These are phyloP conservation scores for Scutellaria barbata DNA, from an alignment of 257 asterid species.

Conservation along the genomic window DNA sequence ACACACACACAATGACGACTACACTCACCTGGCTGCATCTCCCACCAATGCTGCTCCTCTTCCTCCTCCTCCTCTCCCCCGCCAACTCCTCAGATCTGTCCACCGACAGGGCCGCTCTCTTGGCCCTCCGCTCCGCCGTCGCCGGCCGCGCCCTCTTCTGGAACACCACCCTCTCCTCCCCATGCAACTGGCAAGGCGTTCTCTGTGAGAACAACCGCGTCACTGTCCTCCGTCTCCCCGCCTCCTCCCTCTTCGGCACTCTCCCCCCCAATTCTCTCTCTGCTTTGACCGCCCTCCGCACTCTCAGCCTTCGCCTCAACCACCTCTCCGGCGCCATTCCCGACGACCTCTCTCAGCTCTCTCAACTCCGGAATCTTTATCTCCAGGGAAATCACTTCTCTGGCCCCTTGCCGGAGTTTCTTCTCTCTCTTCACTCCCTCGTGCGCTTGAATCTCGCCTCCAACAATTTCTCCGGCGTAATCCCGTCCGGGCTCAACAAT, in stretches of 20 bases:
- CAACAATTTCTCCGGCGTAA: conserved; percentile 67
- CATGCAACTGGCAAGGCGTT: conserved; percentile 79
- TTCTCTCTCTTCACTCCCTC: conserved; percentile 46
- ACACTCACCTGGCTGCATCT: conserved; percentile 9
- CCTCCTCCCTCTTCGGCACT: conserved; percentile 59
- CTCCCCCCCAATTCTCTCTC: conserved; percentile 58
- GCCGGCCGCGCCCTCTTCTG: conserved; percentile 73
- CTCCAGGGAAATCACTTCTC: conserved; percentile 73
- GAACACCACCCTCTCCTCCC: conserved; percentile 56
- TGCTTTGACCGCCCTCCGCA: conserved; percentile 56
- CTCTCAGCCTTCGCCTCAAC: conserved; percentile 80
- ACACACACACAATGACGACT: conserved; percentile 29
- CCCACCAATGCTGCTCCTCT: conserved; percentile 38
- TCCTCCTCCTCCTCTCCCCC: conserved; percentile 38
- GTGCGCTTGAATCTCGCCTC: conserved; percentile 64
- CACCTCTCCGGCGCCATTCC: conserved; percentile 70
- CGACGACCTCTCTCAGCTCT: conserved; percentile 48
- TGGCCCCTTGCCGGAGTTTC: conserved; percentile 45
- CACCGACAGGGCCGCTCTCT: conserved; percentile 64
- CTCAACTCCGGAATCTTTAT: conserved; percentile 65
- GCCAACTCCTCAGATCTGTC: conserved; percentile 54
- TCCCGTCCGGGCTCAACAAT: conserved; percentile 51
- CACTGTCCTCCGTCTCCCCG: conserved; percentile 75
- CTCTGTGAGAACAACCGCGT: conserved; percentile 65
- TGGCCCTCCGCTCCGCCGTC: conserved; percentile 67